Percentiles rank a stretch among this genome's conserved stretches.
These are phyloP conservation scores for Phytophthora europaea DNA, from an alignment of 352 stramenopile genomes.

Conservation along the genomic window DNA sequence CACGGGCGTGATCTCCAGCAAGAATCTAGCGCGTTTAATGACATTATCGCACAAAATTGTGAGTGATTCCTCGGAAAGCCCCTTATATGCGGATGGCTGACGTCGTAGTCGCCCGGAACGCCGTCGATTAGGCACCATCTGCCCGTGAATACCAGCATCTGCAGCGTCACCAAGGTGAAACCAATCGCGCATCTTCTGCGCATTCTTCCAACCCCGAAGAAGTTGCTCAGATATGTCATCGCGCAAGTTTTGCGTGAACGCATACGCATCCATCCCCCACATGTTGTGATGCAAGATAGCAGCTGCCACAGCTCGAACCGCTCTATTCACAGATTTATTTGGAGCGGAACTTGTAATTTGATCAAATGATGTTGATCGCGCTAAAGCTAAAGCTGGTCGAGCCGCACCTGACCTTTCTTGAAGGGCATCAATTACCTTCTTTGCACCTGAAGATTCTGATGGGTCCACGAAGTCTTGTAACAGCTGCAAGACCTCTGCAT, in stretches of 20 bases:
- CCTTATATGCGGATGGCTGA: slow-evolving; percentile 84
- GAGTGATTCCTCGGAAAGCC: slow-evolving; percentile 78
- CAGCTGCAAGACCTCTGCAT: slow-evolving; percentile 63
- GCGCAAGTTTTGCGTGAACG: slow-evolving; percentile 66
- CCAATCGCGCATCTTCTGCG: slow-evolving; percentile 90
- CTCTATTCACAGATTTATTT: slow-evolving; percentile 59
- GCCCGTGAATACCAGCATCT: slow-evolving; percentile 54
- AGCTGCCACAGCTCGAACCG: slow-evolving; percentile 76
- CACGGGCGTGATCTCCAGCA: slow-evolving; percentile 78
- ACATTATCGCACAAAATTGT: slow-evolving; percentile 80
- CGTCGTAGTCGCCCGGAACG: slow-evolving; percentile 53
- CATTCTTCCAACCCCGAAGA: slow-evolving; percentile 82
- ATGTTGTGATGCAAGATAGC: slow-evolving; percentile 90
- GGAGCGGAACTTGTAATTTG: slow-evolving; percentile 43
- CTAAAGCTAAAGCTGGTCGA: slow-evolving; percentile 22
- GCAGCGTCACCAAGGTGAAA: slow-evolving; percentile 86
- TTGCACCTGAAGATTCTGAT: slow-evolving; percentile 48
- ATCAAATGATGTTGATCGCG: slow-evolving; percentile 52
- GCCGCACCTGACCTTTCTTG: slow-evolving; percentile 37
- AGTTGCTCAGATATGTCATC: slow-evolving; percentile 75
- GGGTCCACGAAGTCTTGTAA: slow-evolving; percentile 69
- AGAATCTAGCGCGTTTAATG: slow-evolving; percentile 70
- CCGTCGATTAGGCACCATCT: slow-evolving; percentile 41
- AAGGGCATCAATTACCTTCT: slow-evolving; percentile 56
- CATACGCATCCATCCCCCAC: slow-evolving; percentile 88